Base-by-base conservation (phyloP, 2,329 filamentous ascomycete genomes). In the Alternaria arbusti region DNA sequence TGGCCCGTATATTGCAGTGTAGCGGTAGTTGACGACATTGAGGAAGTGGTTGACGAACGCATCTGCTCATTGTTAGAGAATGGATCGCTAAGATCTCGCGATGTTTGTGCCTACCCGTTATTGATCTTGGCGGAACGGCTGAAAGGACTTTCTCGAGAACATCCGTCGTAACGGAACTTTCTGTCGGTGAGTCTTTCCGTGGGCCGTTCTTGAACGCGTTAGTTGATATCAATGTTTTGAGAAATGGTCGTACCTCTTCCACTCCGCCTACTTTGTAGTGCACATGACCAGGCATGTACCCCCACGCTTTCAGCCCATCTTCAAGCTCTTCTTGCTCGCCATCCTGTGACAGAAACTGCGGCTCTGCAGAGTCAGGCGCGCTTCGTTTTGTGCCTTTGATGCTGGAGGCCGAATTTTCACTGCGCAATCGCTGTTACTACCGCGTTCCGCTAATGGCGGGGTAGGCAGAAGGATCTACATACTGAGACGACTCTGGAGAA, bases 21-120 rank as follows among this genome's bases (percentile, higher is more conserved):
- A 85, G 28, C 82, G 80, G 56, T 82, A 80, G 59, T 86, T 85
- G 45, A 81, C 79, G 5, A 80, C 78, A 49, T 73, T 75, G 8
- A 85, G 74, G 64, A 82, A 86, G 64, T 84, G 79, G 49, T 85
- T 82, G 2, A 85, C 77, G 15, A 86, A 75, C 3, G 79, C 75
- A 61, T 85, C 84, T 84, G 52, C 6, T 11, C 6, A 17, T 9
- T 1, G 36, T 74, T 25, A 70, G 65, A 30, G 62, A 36, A 7
- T 11, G n/a, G 36, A 11, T 40, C 25, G 32, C 15, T 8, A 17
- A 5, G n/a, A 17, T 23, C 20, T 26, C 15, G 9, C 12, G 7
- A 12, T 3, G 11, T 5, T 15, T 8, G 10, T 20, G 46, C 62
- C 26, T 65, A 75, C 74, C 75, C 22, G 75, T 77, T 26, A 78